Evolutionary conservation across 2,329 filamentous ascomycete species (phyloP).

Genomic region (Diaporthe ilicicola): DNA sequence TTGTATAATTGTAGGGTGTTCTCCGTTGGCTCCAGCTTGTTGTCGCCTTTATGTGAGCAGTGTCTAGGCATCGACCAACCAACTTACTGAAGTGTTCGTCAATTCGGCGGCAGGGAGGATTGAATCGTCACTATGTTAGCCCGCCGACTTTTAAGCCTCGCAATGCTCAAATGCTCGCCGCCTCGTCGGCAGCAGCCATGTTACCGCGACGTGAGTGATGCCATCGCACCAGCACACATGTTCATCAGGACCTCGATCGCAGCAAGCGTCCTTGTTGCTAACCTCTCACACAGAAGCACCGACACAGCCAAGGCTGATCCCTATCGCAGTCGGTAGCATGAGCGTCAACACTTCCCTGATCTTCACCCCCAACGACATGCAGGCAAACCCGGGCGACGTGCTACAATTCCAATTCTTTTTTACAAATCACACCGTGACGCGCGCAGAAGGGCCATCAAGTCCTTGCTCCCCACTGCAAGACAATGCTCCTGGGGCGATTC

Average conservation of each 20-base stretch:
- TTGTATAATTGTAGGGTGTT: neutral
- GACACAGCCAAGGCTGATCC: neutral
- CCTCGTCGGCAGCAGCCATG: neutral
- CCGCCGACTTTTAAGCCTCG: neutral
- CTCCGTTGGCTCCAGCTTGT: neutral
- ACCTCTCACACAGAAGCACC: neutral
- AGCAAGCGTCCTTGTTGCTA: neutral
- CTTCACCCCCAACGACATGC: constrained; percentile 7
- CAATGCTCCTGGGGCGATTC: neutral
- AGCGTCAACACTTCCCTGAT: constrained; percentile 16
- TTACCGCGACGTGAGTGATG: neutral
- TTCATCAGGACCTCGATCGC: too few species aligned
- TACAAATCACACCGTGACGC: constrained; percentile 9
- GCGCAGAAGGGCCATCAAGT: neutral
- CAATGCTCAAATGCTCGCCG: neutral
- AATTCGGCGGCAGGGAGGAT: neutral
- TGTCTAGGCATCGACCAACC: neutral
- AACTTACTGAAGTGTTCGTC: neutral
- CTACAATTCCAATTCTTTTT: constrained; percentile 17
- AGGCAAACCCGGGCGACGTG: constrained; percentile 12
- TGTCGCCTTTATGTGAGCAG: neutral
- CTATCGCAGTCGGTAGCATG: constrained; percentile 1
- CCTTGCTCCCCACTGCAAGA: constrained; percentile 5
- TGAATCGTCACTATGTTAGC: neutral
- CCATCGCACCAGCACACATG: too few species aligned